Base-by-base conservation (phyloP, 129 eudicot species). In the Kitagawia praeruptora region DNA sequence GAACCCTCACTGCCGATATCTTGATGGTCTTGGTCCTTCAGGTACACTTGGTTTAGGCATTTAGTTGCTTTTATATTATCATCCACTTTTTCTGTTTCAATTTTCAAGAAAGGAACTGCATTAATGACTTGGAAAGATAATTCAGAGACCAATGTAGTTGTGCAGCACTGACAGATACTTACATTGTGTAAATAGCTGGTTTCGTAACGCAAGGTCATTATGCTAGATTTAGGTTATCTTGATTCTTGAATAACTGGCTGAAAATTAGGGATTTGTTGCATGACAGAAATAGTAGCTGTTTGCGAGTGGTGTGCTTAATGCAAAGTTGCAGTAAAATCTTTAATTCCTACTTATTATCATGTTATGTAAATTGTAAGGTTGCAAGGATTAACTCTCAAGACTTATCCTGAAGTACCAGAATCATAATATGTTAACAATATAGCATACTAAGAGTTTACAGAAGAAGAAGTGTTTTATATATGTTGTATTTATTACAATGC, bases 1-100 rank as follows among this genome's bases (percentile, higher is more conserved):
- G 93, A 89, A 85, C 80, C 93, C 91, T 38, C 93, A 89, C 74
- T 89, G 93, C 44, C 81, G 86, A 42, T 81, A 85, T 80, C 86
- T 83, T 46, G 93, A 89, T 78, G 89, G 89, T 4, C 54, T 42
- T 71, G 80, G 85, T 82, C 82, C 93, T 70, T 74, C 93, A 83
- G 93, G 93, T 89, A 80, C 3, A 49, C 58, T 61, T 37, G 38
- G 28, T 31, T 37, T 3, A 47, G 12, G 18, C 54, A 41, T 12
- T 31, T 40, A 37, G 16, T 38, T 9, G 56, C 46, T 25, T 12
- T 23, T 11, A 74, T 74, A 48, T 44, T 12, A 8, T 42, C 19
- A 18, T 38, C 49, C 27, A 3, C 6, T 21, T 8, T 40, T 16
- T 71, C 25, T 71, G 23, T 71, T 11, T 13, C 5, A 1, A 37